These are phyloP conservation scores for Pseudopithomyces chartarum DNA, from an alignment of 2,329 filamentous ascomycete genomes.

Conservation along the genomic window DNA sequence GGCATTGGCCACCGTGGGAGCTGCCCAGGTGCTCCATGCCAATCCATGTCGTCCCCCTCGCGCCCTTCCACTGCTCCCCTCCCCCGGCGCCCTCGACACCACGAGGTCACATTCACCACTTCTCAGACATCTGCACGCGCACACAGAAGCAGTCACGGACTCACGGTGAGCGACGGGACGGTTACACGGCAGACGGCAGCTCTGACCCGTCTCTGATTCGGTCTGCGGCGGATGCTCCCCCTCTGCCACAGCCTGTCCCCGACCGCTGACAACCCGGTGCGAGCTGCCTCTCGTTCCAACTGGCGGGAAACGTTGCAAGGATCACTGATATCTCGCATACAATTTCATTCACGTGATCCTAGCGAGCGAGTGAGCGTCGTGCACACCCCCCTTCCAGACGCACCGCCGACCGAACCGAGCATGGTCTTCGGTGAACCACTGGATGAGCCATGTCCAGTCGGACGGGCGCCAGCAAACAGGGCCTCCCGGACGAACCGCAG, in stretches of 20 bases:
- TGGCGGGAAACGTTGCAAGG: constrained; percentile 30
- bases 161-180: constrained; percentile 20
- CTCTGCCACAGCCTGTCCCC: constrained; percentile 9
- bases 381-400: constrained; percentile 9
- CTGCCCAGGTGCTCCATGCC: neutral
- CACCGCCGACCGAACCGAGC: neutral
- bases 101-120: constrained; percentile 18
- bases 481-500: too few relatives aligned
- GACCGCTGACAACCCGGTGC: constrained; percentile 26
- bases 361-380: constrained; percentile 14
- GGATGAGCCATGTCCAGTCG: neutral
- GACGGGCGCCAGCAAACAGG: neutral
- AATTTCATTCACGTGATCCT: constrained; percentile 35
- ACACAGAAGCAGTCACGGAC: constrained; percentile 26
- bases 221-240: neutral
- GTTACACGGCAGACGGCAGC: constrained; percentile 28
- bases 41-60: neutral
- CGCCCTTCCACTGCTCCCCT: neutral
- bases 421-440: neutral
- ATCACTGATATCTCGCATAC: constrained; percentile 33
- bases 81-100: neutral
- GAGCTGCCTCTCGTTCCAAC: constrained; percentile 33
- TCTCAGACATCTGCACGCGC: constrained; percentile 22
- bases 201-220: constrained; percentile 22
- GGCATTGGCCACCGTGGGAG: constrained; percentile 5